A percentile compares a stretch with the other conserved stretches of the same genome.
Conservation (phyloP, 768 basidiomycete species). For the Tubosaeta sp. region DNA sequence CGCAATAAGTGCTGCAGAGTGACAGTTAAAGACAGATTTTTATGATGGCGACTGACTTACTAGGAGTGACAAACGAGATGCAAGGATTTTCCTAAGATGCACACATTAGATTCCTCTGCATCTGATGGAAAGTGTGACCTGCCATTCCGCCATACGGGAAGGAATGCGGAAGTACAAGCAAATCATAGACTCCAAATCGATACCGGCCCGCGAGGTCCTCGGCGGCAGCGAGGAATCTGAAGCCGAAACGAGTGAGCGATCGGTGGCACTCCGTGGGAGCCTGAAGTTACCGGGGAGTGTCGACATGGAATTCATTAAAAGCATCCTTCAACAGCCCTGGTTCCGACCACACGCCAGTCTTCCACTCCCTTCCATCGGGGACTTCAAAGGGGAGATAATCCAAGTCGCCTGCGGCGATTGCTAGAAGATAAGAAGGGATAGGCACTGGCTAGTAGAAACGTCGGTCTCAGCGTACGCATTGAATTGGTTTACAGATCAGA, state of each 20-base stretch:
- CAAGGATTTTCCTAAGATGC: constrained; percentile 77
- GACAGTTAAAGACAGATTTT: neutral
- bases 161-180: constrained; percentile 82
- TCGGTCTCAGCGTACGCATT: neutral
- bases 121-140: neutral
- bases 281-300: constrained; percentile 60
- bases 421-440: constrained; percentile 87
- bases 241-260: neutral
- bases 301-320: constrained; percentile 85
- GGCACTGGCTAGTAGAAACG: constrained; percentile 61
- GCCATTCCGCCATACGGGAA: constrained; percentile 95
- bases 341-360: constrained; percentile 86
- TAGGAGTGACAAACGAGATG: constrained; percentile 84
- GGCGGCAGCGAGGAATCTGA: constrained; percentile 65
- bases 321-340: constrained; percentile 74
- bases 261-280: no score
- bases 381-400: constrained; percentile 63
- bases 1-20: constrained; percentile 62
- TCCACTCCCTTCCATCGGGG: constrained; percentile 67
- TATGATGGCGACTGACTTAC: constrained; percentile 35
- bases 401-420: constrained; percentile 84
- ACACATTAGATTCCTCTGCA: neutral
- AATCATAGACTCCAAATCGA: constrained; percentile 82
- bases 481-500: neutral
- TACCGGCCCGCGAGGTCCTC: constrained; percentile 76